Evolutionary conservation across 306 rosid species (phyloP), one percentile per base, ranked within the genome.

Genomic region (Acacia crassicarpa): DNA sequence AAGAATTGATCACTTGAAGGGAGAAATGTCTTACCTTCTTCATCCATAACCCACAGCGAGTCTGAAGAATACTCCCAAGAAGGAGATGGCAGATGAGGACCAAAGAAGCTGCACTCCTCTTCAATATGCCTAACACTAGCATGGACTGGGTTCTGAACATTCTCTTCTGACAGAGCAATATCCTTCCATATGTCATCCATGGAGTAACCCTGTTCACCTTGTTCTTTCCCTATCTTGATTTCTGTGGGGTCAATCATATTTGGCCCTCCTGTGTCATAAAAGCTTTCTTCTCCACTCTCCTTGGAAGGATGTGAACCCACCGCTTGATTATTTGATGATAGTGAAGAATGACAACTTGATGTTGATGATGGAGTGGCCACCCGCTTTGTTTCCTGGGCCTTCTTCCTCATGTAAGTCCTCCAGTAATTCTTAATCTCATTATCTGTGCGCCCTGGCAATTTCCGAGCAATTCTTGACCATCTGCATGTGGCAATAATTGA

Each of bases 161-260:
- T 84, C 33, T 85, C 93, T 82, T 88, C 94, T 23, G 91, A 78
- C 16, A 90, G 51, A 17, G 74, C 89, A 56, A 96, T 90, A 62
- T 93, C 97, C 84, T 89, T 94, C 99, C 99, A 96, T 86, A 96
- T 94, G 67, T 96, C 99, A 82, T 96, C 99, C 90, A 94, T 84
- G 1, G 95, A 84, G 84, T 86, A 87, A 10, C 82, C 81, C 62
- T 46, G 79, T 56, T 80, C 87, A n/a, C 74, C 86, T 4, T 83
- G 44, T 69, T 84, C 82, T 48, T 84, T 78, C 41, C 81, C 78
- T 9, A 48, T 72, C 79, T 38, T 85, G 70, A 88, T 81, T 67
- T 74, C 82, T 65, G 74, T 87, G 33, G 87, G 78, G 32, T 38
- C 80, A 65, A 62, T 65, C 43, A n/a, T 14, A 17, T 54, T 69